Base-by-base conservation (phyloP, 257 asterid species). In the Rubia yunnanensis region DNA sequence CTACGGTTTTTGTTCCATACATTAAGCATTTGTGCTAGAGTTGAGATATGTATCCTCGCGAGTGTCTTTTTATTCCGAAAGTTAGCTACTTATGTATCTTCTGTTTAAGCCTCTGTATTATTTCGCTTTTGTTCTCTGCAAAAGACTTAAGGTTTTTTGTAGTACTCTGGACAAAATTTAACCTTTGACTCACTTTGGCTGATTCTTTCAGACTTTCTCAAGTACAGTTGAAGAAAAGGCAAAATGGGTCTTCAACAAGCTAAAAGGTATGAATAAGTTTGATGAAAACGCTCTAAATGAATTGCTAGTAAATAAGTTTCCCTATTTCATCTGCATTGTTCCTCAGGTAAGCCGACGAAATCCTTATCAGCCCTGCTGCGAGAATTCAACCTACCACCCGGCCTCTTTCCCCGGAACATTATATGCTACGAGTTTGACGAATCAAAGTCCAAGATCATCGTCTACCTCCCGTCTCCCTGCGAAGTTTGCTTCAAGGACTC, bases 181-280 rank as follows among this genome's bases (percentile, higher is more conserved):
- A 32, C 30, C 24, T 63, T 60, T 17, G 7, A 55, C 28, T 70
- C 26, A 56, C 9, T 18, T 9, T 46, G 44, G 11, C n/a, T 70
- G 70, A 60, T 64, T 31, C 11, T 71, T 78, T 5, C 91, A 92
- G 98, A 85, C 84, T 20, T 72, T 88, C 52, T 85, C 98, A 3
- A 88, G 57, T 77, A 85, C 98, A 0, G 95, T 91, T 15, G 98
- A 91, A 73, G 96, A 92, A 83, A 92, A 87, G 82, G 98, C 98
- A 11, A 92, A 89, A 82, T 92, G 96, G 96, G 60, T 92, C 58
- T 92, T 92, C 95, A 87, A 92, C 87, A 92, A 89, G 82, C 92
- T 92, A 76, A 92, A 92, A 89, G 98, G 98, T 92, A 76, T 1
- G 54, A 10, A 2, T 36, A 38, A n/a, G n/a, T n/a, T n/a, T 46